Conservation (phyloP, 768 basidiomycete species). For the Hygrocybe coccinea region DNA sequence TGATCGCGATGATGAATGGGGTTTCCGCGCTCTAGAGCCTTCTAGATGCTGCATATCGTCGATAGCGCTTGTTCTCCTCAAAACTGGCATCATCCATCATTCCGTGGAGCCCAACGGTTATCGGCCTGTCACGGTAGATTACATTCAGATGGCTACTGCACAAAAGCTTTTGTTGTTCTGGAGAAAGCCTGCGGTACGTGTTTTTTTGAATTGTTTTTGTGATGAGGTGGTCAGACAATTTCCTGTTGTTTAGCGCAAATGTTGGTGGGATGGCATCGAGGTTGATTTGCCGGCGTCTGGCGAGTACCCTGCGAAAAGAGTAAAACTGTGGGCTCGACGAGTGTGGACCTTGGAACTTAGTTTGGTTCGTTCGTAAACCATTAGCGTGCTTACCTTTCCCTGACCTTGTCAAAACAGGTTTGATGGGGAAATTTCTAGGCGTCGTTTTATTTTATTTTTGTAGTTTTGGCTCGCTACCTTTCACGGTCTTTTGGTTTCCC, state of each 20-base stretch:
- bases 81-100: conserved; percentile 89
- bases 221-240: not conserved
- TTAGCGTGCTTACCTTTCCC: no score
- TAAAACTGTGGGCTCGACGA: conserved; percentile 94
- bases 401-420: no score
- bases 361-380: conserved; percentile 51
- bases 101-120: conserved; percentile 44
- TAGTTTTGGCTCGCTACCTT: no score
- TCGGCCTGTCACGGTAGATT: conserved; percentile 76
- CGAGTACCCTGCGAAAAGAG: conserved; percentile 45
- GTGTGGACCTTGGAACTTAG: conserved; percentile 99
- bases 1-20: conserved; percentile 97
- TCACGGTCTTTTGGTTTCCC: no score
- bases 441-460: no score
- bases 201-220: conserved; percentile 6
- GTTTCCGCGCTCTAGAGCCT: conserved; percentile 92
- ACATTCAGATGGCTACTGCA: conserved; percentile 91
- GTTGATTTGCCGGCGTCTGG: conserved; percentile 68
- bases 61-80: conserved; percentile 93
- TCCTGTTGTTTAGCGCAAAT: conserved; percentile 72
- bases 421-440: no score
- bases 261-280: conserved; percentile 99
- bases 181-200: conserved; percentile 96
- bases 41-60: conserved; percentile 97
- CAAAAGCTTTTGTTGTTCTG: conserved; percentile 97